These are phyloP conservation scores for Endocalyx cinctus DNA, from an alignment of 2,329 filamentous ascomycete genomes.

Conservation along the genomic window DNA sequence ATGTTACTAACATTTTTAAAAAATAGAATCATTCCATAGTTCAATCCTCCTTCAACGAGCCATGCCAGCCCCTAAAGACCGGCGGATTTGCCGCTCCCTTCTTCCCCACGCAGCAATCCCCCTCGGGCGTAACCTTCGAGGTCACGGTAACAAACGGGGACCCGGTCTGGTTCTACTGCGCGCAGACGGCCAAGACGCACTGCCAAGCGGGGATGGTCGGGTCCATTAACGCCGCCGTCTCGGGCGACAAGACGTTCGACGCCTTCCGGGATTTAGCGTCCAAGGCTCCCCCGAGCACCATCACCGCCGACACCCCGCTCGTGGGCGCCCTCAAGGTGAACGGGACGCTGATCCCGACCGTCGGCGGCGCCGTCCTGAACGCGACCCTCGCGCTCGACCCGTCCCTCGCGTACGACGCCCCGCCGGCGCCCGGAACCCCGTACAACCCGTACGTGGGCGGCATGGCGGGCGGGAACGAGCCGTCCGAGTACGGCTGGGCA, in stretches of 20 bases:
- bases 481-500: conserved; percentile 29
- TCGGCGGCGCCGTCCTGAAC: conserved; percentile 25
- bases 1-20: no score
- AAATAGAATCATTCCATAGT: conserved; percentile 31
- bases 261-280: conserved; percentile 31
- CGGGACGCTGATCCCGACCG: conserved; percentile 22
- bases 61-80: conserved; percentile 31
- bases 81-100: conserved; percentile 36
- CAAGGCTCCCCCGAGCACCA: conserved; percentile 28
- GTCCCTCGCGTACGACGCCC: conserved; percentile 18
- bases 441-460: conserved; percentile 22
- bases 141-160: conserved; percentile 26
- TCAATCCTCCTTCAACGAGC: conserved; percentile 35
- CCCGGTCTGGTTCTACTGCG: conserved; percentile 36
- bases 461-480: conserved; percentile 31
- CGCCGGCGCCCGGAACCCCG: conserved; percentile 19
- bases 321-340: conserved; percentile 31
- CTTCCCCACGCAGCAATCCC: conserved; percentile 26
- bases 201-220: conserved; percentile 41
- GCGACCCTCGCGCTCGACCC: conserved; percentile 19
- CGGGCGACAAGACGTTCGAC: conserved; percentile 31
- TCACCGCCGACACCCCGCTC: conserved; percentile 27
- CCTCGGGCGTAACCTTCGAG: conserved; percentile 29
- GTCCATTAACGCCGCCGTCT: conserved; percentile 37
- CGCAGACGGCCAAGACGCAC: conserved; percentile 27